A percentile compares a stretch with the other conserved stretches of the same genome.
Evolutionary conservation across 306 rosid species (phyloP).

Genomic region (Malus fusca): DNA sequence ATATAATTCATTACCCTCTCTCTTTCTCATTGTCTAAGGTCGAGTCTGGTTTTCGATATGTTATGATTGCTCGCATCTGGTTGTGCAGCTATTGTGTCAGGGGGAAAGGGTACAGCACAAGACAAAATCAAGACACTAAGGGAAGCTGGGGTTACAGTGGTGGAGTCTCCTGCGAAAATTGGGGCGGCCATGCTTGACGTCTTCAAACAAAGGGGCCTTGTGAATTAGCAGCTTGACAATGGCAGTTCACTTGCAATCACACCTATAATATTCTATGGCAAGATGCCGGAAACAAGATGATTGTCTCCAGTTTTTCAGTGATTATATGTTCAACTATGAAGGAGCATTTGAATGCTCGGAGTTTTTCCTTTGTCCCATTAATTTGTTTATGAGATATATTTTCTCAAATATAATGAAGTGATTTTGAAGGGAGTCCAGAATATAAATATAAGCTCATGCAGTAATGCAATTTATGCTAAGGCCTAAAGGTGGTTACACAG

Average conservation of each 20-base stretch:
- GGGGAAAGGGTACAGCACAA: slow-evolving; percentile 99
- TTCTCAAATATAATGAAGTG: not conserved
- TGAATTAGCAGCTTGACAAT: slow-evolving; percentile 28
- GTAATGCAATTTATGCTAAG: not conserved
- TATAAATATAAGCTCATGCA: not conserved
- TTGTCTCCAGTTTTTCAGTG: not conserved
- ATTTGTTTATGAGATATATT: not conserved
- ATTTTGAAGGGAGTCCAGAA: not conserved
- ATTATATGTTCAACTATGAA: not conserved
- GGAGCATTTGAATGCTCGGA: slow-evolving; percentile 3
- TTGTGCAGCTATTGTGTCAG: slow-evolving; percentile 91
- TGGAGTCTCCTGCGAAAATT: slow-evolving; percentile 94
- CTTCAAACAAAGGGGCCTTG: slow-evolving; percentile 91
- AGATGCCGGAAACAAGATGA: slow-evolving; percentile 6
- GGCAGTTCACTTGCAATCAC: not conserved
- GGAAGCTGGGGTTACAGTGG: slow-evolving; percentile 93
- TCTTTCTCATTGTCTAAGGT: not conserved
- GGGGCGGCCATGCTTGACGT: slow-evolving; percentile 79
- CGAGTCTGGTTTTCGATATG: not conserved
- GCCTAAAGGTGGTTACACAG: not conserved
- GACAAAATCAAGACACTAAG: slow-evolving; percentile 76
- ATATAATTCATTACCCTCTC: not conserved
- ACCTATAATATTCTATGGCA: not conserved
- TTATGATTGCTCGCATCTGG: slow-evolving; percentile 1
- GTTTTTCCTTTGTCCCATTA: not conserved